These are phyloP conservation scores for Fusarium sp. DNA, from an alignment of 2,329 filamentous ascomycete genomes.

Conservation along the genomic window DNA sequence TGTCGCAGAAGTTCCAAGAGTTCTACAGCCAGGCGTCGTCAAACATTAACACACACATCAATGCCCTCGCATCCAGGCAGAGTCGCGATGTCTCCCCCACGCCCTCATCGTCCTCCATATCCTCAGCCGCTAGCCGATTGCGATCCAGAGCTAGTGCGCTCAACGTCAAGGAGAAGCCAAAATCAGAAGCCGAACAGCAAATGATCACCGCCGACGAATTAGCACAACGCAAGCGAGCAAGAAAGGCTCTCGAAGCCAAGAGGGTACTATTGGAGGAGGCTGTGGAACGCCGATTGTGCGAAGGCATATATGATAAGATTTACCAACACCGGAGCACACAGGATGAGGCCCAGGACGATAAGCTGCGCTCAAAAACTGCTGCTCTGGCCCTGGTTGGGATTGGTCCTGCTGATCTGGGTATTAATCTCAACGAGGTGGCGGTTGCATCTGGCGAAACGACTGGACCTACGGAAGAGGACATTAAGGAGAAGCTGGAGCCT, in stretches of 20 bases:
- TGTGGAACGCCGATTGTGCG: conserved; percentile 86
- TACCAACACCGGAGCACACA: conserved; percentile 93
- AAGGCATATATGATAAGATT: conserved; percentile 87
- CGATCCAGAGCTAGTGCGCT: conserved; percentile 68
- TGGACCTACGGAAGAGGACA: conserved; percentile 72
- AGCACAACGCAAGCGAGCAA: conserved; percentile 80
- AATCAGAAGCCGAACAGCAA: conserved; percentile 72
- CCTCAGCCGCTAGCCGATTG: conserved; percentile 67
- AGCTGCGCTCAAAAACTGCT: conserved; percentile 92
- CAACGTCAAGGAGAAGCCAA: conserved; percentile 63
- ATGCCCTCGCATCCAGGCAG: conserved; percentile 79
- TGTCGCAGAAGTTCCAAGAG: conserved; percentile 91
- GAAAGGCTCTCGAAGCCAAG: conserved; percentile 83
- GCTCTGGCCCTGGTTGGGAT: conserved; percentile 93
- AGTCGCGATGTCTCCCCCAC: conserved; percentile 74
- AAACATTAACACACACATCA: conserved; percentile 89
- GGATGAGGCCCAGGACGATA: conserved; percentile 95
- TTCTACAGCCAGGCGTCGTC: conserved; percentile 87
- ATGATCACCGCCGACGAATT: conserved; percentile 94
- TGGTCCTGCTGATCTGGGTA: conserved; percentile 83
- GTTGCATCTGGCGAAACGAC: conserved; percentile 68
- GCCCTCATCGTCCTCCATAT: conserved; percentile 65
- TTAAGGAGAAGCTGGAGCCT: conserved; percentile 77
- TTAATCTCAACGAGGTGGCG: conserved; percentile 74
- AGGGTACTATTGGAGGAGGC: conserved; percentile 85